phyloP scores from a whole-genome alignment of 345 rosid species.

The Passiflora organensis region DNA sequence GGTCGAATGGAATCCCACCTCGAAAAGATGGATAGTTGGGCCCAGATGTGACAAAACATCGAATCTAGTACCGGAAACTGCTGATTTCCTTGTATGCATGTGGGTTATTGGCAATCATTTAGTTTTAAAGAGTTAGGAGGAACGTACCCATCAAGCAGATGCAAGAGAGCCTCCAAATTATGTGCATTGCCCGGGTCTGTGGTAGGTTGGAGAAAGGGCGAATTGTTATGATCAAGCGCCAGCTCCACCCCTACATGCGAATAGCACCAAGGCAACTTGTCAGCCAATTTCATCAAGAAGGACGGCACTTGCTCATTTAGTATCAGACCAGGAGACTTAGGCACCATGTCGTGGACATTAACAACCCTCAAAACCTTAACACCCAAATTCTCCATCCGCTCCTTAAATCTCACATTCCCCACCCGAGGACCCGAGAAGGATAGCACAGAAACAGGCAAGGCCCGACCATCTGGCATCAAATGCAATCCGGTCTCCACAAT shows the following conservation, averaged over 20 bases:
- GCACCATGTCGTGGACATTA: slow-evolving; percentile 61
- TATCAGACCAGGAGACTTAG: slow-evolving; percentile 67
- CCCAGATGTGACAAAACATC: no score
- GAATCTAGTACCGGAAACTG: no score
- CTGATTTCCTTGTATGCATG: no score
- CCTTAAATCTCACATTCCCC: slow-evolving; percentile 64
- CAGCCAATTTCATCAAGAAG: slow-evolving; percentile 44
- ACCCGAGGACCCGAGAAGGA: slow-evolving; percentile 75
- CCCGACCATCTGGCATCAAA: slow-evolving; percentile 26
- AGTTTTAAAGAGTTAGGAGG: no score
- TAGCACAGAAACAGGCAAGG: slow-evolving; percentile 47
- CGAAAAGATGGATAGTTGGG: no score
- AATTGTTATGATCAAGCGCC: slow-evolving; percentile 51
- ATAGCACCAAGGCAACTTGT: slow-evolving; percentile 70
- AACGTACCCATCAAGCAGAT: slow-evolving; percentile 79
- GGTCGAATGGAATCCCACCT: no score
- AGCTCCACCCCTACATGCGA: slow-evolving; percentile 77
- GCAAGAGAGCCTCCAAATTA: slow-evolving; percentile 74
- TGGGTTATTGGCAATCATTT: no score
- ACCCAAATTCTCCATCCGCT: slow-evolving; percentile 46
- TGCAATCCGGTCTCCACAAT: slow-evolving; percentile 59
- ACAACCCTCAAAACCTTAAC: slow-evolving; percentile 77
- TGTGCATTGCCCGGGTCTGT: slow-evolving; percentile 50
- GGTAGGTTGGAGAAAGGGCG: slow-evolving; percentile 60
- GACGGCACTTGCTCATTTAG: slow-evolving; percentile 48